Evolutionary conservation across 2,329 filamentous ascomycete genomes (phyloP).

Genomic region (Dothideomycetidae sp.): DNA sequence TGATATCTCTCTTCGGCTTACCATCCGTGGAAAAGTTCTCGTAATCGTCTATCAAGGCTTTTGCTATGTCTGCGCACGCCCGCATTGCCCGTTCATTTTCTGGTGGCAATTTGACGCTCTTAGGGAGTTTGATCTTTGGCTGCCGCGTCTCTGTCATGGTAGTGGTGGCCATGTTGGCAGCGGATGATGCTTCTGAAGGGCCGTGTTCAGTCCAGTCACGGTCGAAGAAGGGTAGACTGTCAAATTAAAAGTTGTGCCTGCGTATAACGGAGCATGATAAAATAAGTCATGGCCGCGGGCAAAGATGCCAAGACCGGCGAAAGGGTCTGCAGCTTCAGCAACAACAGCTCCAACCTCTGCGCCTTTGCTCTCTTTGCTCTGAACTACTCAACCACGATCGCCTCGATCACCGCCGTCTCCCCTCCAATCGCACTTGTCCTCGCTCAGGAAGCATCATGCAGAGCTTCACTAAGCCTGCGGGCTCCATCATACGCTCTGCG

Average conservation of each 20-base stretch:
- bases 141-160: conserved; percentile 39
- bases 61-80: conserved; percentile 91
- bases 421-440: no score
- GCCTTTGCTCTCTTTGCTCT: neutral
- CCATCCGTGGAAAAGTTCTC: conserved; percentile 63
- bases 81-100: conserved; percentile 91
- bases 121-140: conserved; percentile 42
- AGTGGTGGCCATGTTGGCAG: conserved; percentile 47
- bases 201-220: neutral
- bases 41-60: conserved; percentile 84
- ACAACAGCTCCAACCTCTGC: conserved; percentile 3
- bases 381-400: neutral
- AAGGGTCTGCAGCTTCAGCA: conserved; percentile 12
- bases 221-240: conserved; percentile 2
- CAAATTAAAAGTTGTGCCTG: conserved; percentile 7
- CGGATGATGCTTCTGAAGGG: neutral
- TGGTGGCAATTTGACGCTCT: conserved; percentile 63
- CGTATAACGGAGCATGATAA: no score
- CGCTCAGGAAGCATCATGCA: conserved; percentile 57
- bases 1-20: conserved; percentile 69
- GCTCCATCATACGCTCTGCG: conserved; percentile 52
- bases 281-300: no score
- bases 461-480: conserved; percentile 59
- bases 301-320: neutral
- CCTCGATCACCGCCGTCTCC: neutral